These are phyloP conservation scores for Fusarium mexicanum DNA, from an alignment of 2,329 filamentous ascomycete genomes.

Conservation along the genomic window DNA sequence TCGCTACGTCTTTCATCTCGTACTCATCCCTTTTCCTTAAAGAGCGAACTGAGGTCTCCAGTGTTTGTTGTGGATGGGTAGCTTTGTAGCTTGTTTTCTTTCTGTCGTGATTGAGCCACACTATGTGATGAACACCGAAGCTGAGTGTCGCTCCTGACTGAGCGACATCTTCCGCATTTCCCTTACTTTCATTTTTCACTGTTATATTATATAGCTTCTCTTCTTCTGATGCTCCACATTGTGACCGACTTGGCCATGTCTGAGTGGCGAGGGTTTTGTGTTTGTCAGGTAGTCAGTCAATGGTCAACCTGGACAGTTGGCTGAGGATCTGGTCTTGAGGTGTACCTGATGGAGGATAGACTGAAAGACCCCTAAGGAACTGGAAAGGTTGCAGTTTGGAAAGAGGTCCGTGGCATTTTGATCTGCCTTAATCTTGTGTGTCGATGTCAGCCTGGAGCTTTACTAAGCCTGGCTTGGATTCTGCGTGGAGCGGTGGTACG, in stretches of 20 bases:
- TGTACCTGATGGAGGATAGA: neutral
- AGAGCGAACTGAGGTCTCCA: no score
- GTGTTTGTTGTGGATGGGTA: neutral
- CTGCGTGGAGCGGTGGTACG: neutral
- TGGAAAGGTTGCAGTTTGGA: neutral
- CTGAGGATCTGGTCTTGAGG: neutral
- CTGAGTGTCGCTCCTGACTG: neutral
- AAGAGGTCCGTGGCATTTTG: no score
- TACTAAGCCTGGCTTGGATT: neutral
- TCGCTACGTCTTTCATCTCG: neutral
- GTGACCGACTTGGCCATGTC: neutral
- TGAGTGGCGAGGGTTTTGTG: neutral
- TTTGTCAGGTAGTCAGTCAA: neutral
- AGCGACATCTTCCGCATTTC: neutral
- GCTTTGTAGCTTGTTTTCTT: neutral
- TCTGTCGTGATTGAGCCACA: neutral
- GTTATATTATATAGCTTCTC: neutral
- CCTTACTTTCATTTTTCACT: neutral
- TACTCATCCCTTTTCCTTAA: neutral
- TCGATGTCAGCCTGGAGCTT: neutral
- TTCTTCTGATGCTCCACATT: neutral
- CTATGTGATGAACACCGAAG: neutral
- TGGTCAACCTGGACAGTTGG: neutral
- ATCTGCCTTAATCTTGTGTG: neutral
- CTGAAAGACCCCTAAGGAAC: neutral